Evolutionary conservation across 208 protist species (phyloP), one percentile per base, ranked within the genome.

Genomic region (Crithidia sp.): DNA sequence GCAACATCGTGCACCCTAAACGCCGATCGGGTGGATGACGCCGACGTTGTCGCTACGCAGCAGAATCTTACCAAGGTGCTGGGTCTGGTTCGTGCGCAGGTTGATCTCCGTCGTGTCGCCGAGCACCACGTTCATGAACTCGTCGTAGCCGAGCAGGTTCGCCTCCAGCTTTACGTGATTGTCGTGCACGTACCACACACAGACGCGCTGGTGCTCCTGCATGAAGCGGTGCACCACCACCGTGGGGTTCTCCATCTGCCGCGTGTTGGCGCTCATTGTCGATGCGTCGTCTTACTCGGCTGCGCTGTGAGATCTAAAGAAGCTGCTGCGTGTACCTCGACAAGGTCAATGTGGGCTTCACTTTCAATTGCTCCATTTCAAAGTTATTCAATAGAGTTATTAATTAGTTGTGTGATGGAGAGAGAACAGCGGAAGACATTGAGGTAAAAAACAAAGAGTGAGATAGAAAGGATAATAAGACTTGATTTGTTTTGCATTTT

Each of bases 41-140:
- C 90, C 88, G 13, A 98, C 89, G 71, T 96, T 97, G 68, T 98
- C 95, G 61, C 94, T 96, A 65, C 94, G 96, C 17, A 98, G 86
- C 17, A 98, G 76, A 56, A 98, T 97, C 70, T 88, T 95, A 16
- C 94, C 95, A 16, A 98, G 47, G 14, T 67, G 58, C 36, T 86
- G 86, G 36, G 68, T 74, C 59, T 90, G 77, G 41, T 79, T 77
- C 45, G 74, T 95, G 74, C 95, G 95, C 13, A 81, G 8, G 81
- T 97, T 89, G 2, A 94, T 86, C 80, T 98, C 96, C 36, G 83
- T 75, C 14, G 94, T 88, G 44, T 98, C 89, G 19, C 88, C 91
- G 6, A 98, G 78, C 39, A 98, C 93, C 8, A 98, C 67, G 71
- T 98, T 98, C 92, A 98, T 97, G 63, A 95, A 98, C 74, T 97